A percentile compares a stretch with the other conserved stretches of the same genome.
phyloP scores from a whole-genome alignment of 108 stramenopile species.

The Fragilariopsis cylindrus region DNA sequence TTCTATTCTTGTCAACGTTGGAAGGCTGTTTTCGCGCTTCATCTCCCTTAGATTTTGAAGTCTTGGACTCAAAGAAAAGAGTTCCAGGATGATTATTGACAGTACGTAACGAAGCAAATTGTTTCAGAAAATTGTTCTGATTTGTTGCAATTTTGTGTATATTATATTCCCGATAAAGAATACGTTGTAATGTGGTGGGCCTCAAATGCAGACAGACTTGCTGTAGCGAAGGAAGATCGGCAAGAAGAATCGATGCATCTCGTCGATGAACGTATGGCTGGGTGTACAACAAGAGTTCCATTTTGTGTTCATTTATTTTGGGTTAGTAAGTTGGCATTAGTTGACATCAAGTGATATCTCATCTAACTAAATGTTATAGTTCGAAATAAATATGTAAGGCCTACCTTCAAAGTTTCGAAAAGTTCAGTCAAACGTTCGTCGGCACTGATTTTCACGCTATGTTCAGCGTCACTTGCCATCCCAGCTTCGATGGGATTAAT shows the following conservation, averaged over 20 bases:
- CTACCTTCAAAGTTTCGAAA: conserved; percentile 26
- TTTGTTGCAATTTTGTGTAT: conserved; percentile 29
- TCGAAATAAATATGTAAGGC: too few species aligned
- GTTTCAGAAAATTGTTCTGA: conserved; percentile 52
- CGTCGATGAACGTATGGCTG: conserved; percentile 59
- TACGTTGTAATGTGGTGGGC: conserved; percentile 57
- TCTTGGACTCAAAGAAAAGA: conserved; percentile 1
- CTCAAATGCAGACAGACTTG: conserved; percentile 64
- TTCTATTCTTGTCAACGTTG: neutral
- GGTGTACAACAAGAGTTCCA: too few species aligned
- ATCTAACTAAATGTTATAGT: too few species aligned
- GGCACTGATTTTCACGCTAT: neutral
- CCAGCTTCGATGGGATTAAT: conserved; percentile 57
- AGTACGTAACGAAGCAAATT: conserved; percentile 47
- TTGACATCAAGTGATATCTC: too few species aligned
- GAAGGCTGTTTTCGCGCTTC: neutral
- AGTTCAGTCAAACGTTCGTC: conserved; percentile 29
- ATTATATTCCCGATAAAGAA: conserved; percentile 51
- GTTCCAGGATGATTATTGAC: conserved; percentile 68
- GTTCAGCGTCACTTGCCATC: conserved; percentile 35
- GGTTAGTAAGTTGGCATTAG: too few species aligned
- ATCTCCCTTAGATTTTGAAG: neutral
- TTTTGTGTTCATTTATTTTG: too few species aligned
- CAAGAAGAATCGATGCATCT: conserved; percentile 45
- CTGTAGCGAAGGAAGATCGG: conserved; percentile 61